Base-by-base conservation (phyloP, 129 eudicot species). In the Flaveria trinervia region DNA sequence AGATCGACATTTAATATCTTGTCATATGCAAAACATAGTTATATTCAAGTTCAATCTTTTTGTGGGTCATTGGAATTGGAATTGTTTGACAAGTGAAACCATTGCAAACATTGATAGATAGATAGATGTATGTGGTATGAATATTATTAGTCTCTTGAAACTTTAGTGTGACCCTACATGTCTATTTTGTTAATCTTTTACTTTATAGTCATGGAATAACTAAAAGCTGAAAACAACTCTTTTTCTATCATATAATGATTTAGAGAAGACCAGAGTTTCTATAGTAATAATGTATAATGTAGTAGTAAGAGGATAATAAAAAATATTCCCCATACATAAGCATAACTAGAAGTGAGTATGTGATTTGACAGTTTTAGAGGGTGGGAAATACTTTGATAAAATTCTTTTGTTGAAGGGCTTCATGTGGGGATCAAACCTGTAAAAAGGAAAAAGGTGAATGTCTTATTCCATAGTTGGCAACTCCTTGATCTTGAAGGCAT, bases 1-100 rank as follows among this genome's bases (percentile, higher is more conserved):
- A 82, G 79, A 62, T 82, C n/a, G 39, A 77, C 79, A 65, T 77
- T 81, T 82, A 72, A 49, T 68, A 71, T 82, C 70, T 82, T 82
- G 85, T 82, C 13, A 49, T 68, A 71, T 62, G 68, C 68, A 62
- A 26, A 62, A 26, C 68, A 62, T 62, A 71, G 48, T 82, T 77
- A 26, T 77, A 12, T 82, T 65, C 54, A 72, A 26, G 70, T 76
- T 60, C 68, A 5, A 60, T 49, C 45, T 12, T 75, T 23, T 45
- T 45, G 50, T 60, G 65, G 43, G 44, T 66, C 80, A 76, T 15
- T 25, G 20, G 68, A 30, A 76, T 15, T 25, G 20, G 45, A 30
- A 62, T 26, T 62, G 68, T 62, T 23, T 62, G 44, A 60, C 66
- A 25, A 55, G 61, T 55, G 12, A n/a, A 17, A 11, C 25, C 41